Conservation (phyloP, 2,329 filamentous ascomycete genomes). For the Pyricularia grisea region DNA sequence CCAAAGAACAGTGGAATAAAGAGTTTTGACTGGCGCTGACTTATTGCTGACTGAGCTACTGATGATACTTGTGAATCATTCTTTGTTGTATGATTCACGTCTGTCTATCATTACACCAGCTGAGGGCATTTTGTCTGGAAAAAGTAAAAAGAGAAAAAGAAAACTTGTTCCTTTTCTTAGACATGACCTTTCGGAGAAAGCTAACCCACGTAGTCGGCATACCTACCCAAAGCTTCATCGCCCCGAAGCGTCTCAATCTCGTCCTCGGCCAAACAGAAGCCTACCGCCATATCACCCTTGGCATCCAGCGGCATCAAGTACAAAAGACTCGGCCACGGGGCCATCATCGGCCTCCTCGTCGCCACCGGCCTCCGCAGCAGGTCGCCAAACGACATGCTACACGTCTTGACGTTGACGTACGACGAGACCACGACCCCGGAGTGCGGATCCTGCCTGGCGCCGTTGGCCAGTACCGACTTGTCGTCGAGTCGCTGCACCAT, state of each 20-base stretch:
- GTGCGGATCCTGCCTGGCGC: constrained; percentile 21
- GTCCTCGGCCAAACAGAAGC: constrained; percentile 34
- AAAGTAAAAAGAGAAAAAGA: too few species aligned
- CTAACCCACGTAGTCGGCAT: constrained; percentile 23
- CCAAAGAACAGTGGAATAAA: too few species aligned
- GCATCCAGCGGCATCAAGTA: constrained; percentile 37
- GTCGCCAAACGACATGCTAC: constrained; percentile 35
- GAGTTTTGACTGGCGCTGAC: too few species aligned
- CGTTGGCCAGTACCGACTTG: constrained; percentile 23
- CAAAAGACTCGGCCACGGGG: constrained; percentile 32
- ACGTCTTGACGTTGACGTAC: constrained; percentile 37
- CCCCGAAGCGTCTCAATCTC: constrained; percentile 33
- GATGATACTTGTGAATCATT: too few species aligned
- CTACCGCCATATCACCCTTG: constrained; percentile 33
- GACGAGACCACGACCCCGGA: constrained; percentile 42
- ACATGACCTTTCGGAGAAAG: constrained; percentile 6
- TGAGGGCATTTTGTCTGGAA: too few species aligned
- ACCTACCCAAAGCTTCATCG: constrained; percentile 32
- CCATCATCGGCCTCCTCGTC: constrained; percentile 37
- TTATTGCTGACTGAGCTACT: too few species aligned
- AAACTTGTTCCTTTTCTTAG: too few species aligned
- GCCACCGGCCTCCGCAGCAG: constrained; percentile 34
- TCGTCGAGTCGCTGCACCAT: constrained; percentile 22
- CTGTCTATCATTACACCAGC: too few species aligned
- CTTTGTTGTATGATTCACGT: too few species aligned